phyloP scores from a whole-genome alignment of 139 green algal species.

The Picochlorum sp. region DNA sequence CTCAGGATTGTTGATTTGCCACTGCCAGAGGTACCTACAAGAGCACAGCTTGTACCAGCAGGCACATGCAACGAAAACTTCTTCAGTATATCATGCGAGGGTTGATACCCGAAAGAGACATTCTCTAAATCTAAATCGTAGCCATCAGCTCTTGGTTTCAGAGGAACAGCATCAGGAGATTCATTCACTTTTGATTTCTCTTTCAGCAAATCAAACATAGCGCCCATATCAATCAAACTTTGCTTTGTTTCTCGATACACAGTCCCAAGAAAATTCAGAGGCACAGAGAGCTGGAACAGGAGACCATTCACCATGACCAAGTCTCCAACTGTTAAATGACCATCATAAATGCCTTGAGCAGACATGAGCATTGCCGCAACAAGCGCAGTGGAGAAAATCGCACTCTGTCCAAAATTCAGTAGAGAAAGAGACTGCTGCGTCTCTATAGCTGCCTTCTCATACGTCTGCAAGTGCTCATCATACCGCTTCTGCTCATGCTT shows the following conservation, averaged over 20 bases:
- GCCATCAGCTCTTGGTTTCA: constrained; percentile 16
- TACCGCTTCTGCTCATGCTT: constrained; percentile 69
- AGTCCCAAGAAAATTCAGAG: constrained; percentile 96
- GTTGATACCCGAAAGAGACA: constrained; percentile 64
- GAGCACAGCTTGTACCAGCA: constrained; percentile 71
- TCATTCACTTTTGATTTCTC: constrained; percentile 19
- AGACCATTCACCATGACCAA: constrained; percentile 97
- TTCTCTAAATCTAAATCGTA: constrained; percentile 50
- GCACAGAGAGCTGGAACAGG: constrained; percentile 81
- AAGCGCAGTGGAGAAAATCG: constrained; percentile 77
- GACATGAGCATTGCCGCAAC: constrained; percentile 68
- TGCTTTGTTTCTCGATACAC: constrained; percentile 95
- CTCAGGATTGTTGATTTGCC: constrained; percentile 73
- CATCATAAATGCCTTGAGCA: constrained; percentile 49
- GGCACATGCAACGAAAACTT: constrained; percentile 58
- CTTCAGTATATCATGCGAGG: constrained; percentile 52
- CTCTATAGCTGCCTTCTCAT: constrained; percentile 64
- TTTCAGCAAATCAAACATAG: constrained; percentile 84
- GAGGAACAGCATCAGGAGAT: constrained; percentile 22
- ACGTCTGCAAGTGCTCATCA: constrained; percentile 67
- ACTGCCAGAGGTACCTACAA: constrained; percentile 81
- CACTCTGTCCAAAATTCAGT: constrained; percentile 92
- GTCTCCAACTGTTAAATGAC: constrained; percentile 74
- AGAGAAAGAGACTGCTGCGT: constrained; percentile 70
- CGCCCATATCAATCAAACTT: constrained; percentile 90